Evolutionary conservation across 225 moss, liverwort and hornwort genomes (phyloP).

Genomic region (Ulota crispa): DNA sequence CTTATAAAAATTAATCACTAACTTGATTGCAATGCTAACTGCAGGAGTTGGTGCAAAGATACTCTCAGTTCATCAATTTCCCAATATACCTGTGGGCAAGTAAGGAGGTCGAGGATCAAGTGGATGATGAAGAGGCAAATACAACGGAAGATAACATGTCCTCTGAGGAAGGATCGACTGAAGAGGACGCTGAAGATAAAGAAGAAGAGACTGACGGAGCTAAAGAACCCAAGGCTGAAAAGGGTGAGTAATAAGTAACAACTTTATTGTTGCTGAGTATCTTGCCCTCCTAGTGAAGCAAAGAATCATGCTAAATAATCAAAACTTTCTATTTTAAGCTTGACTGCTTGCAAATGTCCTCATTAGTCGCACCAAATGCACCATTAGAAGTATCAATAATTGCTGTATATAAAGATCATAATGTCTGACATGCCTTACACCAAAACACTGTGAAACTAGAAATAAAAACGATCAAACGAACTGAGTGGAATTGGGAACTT

Average conservation of each 20-base stretch:
- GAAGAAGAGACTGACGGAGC: neutral
- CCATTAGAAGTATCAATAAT: neutral
- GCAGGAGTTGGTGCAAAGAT: slow-evolving; percentile 32
- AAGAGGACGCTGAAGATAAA: neutral
- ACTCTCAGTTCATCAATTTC: slow-evolving; percentile 36
- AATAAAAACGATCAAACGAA: slow-evolving; percentile 32
- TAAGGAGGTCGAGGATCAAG: slow-evolving; percentile 36
- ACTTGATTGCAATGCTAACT: neutral
- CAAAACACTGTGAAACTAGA: slow-evolving; percentile 12
- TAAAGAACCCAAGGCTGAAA: neutral
- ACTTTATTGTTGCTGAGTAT: neutral
- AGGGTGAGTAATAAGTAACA: slow-evolving; percentile 12
- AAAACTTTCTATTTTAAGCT: neutral
- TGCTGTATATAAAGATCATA: neutral
- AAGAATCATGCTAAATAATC: neutral
- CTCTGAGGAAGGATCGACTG: neutral
- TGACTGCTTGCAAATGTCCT: neutral
- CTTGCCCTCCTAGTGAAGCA: neutral
- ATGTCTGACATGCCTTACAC: neutral
- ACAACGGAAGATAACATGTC: neutral
- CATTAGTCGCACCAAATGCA: neutral
- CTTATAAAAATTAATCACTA: neutral
- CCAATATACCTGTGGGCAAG: slow-evolving; percentile 42
- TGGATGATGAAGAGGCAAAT: slow-evolving; percentile 34
- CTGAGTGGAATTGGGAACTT: slow-evolving; percentile 68